Evolutionary conservation across 2,329 filamentous ascomycete species (phyloP).

Genomic region (Trichoderma harzianum): DNA sequence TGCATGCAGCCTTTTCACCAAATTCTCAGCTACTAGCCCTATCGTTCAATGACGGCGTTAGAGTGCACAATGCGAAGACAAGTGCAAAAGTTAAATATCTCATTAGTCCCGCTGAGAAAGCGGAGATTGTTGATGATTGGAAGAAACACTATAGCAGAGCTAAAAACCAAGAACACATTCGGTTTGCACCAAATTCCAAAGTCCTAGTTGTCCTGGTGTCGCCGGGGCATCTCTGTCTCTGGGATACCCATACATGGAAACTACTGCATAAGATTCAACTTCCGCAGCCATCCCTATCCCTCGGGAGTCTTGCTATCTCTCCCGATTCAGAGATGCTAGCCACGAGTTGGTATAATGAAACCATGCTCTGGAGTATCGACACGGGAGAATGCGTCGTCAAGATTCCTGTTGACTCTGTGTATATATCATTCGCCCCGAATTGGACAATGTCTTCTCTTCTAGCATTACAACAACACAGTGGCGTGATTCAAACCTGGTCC

Average conservation of each 20-base stretch:
- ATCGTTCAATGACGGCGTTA: not conserved
- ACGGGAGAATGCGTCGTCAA: not conserved
- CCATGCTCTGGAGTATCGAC: not conserved
- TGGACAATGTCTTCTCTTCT: not conserved
- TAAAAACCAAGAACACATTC: no score
- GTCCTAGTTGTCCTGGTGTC: not conserved
- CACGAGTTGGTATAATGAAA: fast-evolving
- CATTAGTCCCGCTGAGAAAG: no score
- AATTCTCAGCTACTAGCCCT: not conserved
- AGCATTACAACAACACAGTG: not conserved
- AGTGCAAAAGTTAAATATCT: not conserved
- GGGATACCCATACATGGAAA: not conserved
- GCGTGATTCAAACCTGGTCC: not conserved
- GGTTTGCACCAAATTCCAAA: not conserved
- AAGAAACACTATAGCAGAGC: no score
- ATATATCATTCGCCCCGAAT: not conserved
- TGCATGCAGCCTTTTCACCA: not conserved
- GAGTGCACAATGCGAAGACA: not conserved
- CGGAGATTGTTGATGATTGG: no score
- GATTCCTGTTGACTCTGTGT: fast-evolving
- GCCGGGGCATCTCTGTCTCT: fast-evolving
- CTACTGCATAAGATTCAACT: not conserved
- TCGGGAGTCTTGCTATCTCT: not conserved
- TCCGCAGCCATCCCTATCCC: no score
- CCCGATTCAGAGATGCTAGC: not conserved